A percentile compares a stretch with the other conserved stretches of the same genome.
Evolutionary conservation across 768 basidiomycete genomes (phyloP).

Genomic region (Kwoniella pini): DNA sequence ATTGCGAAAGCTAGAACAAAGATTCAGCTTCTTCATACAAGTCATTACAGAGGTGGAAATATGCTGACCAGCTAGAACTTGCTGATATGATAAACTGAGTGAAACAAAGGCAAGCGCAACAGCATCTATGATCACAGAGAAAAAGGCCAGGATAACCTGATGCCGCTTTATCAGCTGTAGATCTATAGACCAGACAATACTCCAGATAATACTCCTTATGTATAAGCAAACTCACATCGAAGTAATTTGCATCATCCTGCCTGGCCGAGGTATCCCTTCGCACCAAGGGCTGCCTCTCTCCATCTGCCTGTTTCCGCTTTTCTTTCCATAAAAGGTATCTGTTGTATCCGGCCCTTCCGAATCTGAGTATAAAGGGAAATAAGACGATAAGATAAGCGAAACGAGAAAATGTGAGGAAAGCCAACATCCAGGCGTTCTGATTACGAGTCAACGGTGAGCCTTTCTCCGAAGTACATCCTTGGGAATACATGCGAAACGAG

Average conservation of each 20-base stretch:
- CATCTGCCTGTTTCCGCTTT: slow-evolving; percentile 13
- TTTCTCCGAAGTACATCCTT: no score
- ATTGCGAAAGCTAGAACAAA: slow-evolving; percentile 30
- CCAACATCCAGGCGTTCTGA: slow-evolving; percentile 47
- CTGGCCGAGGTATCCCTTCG: slow-evolving; percentile 7
- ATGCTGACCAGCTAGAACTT: slow-evolving; percentile 34
- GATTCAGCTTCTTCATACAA: background rate
- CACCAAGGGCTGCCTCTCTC: slow-evolving; percentile 24
- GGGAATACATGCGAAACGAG: no score
- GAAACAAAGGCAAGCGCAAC: slow-evolving; percentile 37
- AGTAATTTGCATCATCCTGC: slow-evolving; percentile 44
- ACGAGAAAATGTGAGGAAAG: slow-evolving; percentile 42
- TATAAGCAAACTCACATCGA: slow-evolving; percentile 52
- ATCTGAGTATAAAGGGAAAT: slow-evolving; percentile 41
- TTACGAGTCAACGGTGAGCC: background rate
- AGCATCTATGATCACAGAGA: slow-evolving; percentile 40
- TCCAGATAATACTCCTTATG: no score
- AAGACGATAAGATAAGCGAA: slow-evolving; percentile 41
- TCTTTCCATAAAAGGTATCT: slow-evolving; percentile 20
- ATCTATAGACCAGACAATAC: background rate
- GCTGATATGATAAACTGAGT: slow-evolving; percentile 32
- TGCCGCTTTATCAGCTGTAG: background rate
- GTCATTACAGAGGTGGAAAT: background rate
- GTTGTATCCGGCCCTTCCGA: slow-evolving; percentile 34
- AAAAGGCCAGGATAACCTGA: slow-evolving; percentile 41